Base-by-base conservation (phyloP, 2,329 filamentous ascomycete species). In the Penicillium freii region DNA sequence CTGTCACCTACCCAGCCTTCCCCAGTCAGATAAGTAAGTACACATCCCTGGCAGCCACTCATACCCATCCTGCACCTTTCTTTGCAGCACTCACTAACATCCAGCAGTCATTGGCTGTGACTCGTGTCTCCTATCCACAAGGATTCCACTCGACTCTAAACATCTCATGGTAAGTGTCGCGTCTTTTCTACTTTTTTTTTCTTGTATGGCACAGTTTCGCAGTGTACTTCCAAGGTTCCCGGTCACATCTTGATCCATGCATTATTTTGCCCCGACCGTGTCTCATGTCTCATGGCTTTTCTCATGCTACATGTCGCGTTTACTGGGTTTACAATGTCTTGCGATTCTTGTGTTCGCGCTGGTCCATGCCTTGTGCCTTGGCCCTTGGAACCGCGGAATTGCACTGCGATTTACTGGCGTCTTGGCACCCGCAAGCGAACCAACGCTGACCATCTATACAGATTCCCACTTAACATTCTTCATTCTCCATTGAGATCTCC, bases 341-440 rank as follows among this genome's bases (percentile, higher is more conserved):
- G 38, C 11, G 10, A 34, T 31, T 38, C 23, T 31, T 59, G 49
- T 49, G 58, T 42, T 52, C 52, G 51, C 54, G 31, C 44, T 54
- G 49, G 21, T 36, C 29, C 54, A 56, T 64, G 60, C 36, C 25
- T 23, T n/a, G 23, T 56, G 54, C 51, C 53, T 50, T 53, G 49
- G 33, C 40, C 45, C 55, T 50, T 44, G 47, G 39, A 48, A 40
- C 42, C 51, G 46, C 56, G 50, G 51, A 46, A 53, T 62, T 59
- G 57, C 62, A 46, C 56, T 61, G 56, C 57, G 38, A 58, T 62
- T 52, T 61, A 61, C 62, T 64, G 58, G 59, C 46, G 66, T 68
- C 70, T 73, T 73, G 71, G 71, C 71, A 67, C 59, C 61, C 57
- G 63, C 68, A 72, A 72, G 69, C 71, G 69, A 73, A 71, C 63